These are phyloP conservation scores for Elsinoe australis DNA, from an alignment of 2,329 filamentous ascomycete genomes.

Conservation along the genomic window DNA sequence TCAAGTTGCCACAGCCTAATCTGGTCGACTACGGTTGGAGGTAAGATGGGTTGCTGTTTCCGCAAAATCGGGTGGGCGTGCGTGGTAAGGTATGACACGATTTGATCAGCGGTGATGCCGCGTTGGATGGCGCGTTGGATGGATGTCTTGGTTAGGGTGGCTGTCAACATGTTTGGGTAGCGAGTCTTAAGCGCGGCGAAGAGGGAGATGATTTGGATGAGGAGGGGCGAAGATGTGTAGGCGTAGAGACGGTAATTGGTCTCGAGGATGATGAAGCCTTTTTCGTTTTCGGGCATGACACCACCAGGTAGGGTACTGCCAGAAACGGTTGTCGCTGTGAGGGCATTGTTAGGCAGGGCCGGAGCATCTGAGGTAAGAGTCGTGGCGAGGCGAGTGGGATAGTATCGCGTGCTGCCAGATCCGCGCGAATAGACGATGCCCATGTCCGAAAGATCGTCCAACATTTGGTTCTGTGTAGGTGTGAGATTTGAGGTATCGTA, in stretches of 20 bases:
- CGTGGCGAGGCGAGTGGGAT: conserved; percentile 87
- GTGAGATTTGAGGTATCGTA: conserved; percentile 84
- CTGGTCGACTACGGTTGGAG: conserved; percentile 94
- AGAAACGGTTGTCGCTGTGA: conserved; percentile 56
- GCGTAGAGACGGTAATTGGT: conserved; percentile 98
- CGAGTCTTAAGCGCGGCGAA: conserved; percentile 83
- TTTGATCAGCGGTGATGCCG: conserved; percentile 91
- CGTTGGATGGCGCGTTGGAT: conserved; percentile 78
- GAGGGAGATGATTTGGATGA: conserved; percentile 87
- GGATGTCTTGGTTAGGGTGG: conserved; percentile 80
- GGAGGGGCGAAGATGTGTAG: conserved; percentile 86
- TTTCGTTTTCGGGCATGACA: conserved; percentile 39
- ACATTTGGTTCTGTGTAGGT: conserved; percentile 73
- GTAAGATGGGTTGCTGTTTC: conserved; percentile 67
- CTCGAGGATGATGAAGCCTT: conserved; percentile 89
- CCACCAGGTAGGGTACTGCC: conserved; percentile 23
- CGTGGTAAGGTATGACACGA: conserved; percentile 83
- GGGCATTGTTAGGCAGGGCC: conserved; percentile 62
- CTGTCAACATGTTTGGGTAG: conserved; percentile 89
- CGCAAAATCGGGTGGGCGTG: conserved; percentile 95
- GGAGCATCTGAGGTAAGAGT: conserved; percentile 76
- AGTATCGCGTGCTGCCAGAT: conserved; percentile 50
- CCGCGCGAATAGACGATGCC: conserved; percentile 70
- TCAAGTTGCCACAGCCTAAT: conserved; percentile 97
- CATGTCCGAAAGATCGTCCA: conserved; percentile 85